These are phyloP conservation scores for Pezicula radicicola DNA, from an alignment of 2,329 filamentous ascomycete species.

Conservation along the genomic window DNA sequence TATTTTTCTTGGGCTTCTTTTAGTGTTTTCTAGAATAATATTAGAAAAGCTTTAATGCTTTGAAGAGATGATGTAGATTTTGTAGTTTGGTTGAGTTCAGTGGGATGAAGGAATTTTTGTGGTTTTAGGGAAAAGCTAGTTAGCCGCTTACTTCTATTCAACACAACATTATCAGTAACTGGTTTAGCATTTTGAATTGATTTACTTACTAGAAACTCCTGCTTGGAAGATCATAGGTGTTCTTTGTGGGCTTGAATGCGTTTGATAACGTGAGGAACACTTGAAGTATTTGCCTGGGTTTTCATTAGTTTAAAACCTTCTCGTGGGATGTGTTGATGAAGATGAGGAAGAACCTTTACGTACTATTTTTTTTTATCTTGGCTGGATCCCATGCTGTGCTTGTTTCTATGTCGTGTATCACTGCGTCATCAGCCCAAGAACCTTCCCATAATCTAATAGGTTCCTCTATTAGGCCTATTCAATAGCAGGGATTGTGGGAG, in stretches of 20 bases:
- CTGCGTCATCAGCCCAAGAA: slow-evolving; percentile 66
- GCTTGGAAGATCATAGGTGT: slow-evolving; percentile 68
- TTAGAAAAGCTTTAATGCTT: slow-evolving; percentile 63
- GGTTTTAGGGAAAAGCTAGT: too few species aligned
- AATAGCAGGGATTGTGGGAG: not conserved
- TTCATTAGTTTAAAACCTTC: not conserved
- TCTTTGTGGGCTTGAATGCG: slow-evolving; percentile 61
- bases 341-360: slow-evolving; percentile 58
- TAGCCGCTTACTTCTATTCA: not conserved
- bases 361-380: slow-evolving; percentile 59
- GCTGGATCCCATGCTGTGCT: slow-evolving; percentile 51
- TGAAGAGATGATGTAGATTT: slow-evolving; percentile 27
- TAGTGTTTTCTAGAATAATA: slow-evolving; percentile 61
- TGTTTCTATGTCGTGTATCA: slow-evolving; percentile 54
- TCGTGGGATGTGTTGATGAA: slow-evolving; percentile 60
- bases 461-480: slow-evolving; percentile 23
- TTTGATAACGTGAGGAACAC: slow-evolving; percentile 19
- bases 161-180: not conserved
- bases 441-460: slow-evolving; percentile 57
- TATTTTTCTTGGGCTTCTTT: slow-evolving; percentile 64
- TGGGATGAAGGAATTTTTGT: too few species aligned
- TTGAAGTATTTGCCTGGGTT: not conserved
- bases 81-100: too few species aligned
- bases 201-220: slow-evolving; percentile 51
- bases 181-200: not conserved